These are phyloP conservation scores for Theileria equi DNA, from an alignment of 169 alveolate genomes.

Conservation along the genomic window DNA sequence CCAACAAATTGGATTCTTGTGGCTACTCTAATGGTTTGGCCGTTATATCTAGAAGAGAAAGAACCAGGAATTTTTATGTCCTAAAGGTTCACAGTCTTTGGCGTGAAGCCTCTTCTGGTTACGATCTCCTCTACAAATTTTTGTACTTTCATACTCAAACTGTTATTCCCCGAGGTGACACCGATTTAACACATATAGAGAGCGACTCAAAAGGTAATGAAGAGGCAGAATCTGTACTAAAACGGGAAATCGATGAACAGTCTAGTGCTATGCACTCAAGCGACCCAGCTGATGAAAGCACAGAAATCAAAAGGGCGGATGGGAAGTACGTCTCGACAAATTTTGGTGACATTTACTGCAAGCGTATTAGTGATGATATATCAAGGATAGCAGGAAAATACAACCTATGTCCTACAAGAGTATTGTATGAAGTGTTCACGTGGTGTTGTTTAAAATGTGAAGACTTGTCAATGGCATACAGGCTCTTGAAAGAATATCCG, in stretches of 20 bases:
- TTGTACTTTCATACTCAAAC: conserved; percentile 18
- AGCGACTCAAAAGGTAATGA: too few relatives aligned
- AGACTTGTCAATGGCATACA: neutral
- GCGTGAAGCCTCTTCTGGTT: conserved; percentile 49
- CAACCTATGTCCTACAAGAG: conserved; percentile 49
- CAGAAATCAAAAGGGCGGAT: neutral
- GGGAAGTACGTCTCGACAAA: neutral
- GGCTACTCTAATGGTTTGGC: conserved; percentile 58
- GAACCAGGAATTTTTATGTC: conserved; percentile 54
- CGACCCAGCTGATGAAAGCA: neutral
- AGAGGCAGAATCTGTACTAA: too few relatives aligned
- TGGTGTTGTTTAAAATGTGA: conserved; percentile 41
- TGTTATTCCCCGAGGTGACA: too few relatives aligned
- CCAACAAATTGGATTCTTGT: conserved; percentile 51
- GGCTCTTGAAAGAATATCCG: conserved; percentile 18
- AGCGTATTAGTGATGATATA: neutral
- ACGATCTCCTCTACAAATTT: conserved; percentile 22
- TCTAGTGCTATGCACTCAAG: too few relatives aligned
- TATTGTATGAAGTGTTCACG: conserved; percentile 47
- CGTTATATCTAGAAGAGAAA: conserved; percentile 40
- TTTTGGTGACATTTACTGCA: neutral
- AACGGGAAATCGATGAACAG: too few relatives aligned
- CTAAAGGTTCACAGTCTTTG: conserved; percentile 41
- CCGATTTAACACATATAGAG: too few relatives aligned
- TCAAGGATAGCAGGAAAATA: conserved; percentile 22